Evolutionary conservation across 192 early-diverging fungal species (phyloP).

Genomic region (Mortierella alpina): DNA sequence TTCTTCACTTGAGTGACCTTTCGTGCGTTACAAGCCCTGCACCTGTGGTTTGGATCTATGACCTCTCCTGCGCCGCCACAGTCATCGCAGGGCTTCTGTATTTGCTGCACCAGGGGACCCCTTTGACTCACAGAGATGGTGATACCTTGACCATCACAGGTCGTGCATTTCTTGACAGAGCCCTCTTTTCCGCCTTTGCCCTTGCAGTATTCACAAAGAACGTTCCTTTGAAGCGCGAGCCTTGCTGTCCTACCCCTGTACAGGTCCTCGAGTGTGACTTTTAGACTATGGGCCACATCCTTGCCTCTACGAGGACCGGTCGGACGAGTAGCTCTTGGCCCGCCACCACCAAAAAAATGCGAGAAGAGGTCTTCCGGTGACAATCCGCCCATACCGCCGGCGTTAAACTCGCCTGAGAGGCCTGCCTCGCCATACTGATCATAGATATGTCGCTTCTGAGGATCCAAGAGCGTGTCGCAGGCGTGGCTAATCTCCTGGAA

Average conservation of each 20-base stretch:
- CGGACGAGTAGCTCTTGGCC: slow-evolving; percentile 73
- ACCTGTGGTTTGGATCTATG: slow-evolving; percentile 89
- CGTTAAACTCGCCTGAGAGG: slow-evolving; percentile 75
- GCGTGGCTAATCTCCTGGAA: slow-evolving; percentile 99
- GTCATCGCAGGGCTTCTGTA: slow-evolving; percentile 92
- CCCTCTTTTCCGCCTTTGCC: slow-evolving; percentile 96
- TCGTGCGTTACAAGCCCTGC: slow-evolving; percentile 87
- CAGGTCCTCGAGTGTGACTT: slow-evolving; percentile 88
- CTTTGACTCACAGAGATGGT: slow-evolving; percentile 89
- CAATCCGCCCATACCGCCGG: slow-evolving; percentile 71
- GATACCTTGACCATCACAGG: slow-evolving; percentile 90
- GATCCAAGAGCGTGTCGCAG: slow-evolving; percentile 93
- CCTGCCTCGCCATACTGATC: slow-evolving; percentile 95
- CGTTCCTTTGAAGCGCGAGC: slow-evolving; percentile 91
- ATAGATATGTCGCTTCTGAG: slow-evolving; percentile 89
- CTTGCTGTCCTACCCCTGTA: slow-evolving; percentile 91
- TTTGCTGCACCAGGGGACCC: slow-evolving; percentile 99
- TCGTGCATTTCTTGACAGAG: slow-evolving; percentile 80
- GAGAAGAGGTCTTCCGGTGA: slow-evolving; percentile 94
- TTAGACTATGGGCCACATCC: slow-evolving; percentile 88
- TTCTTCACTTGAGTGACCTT: slow-evolving; percentile 90
- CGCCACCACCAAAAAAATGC: slow-evolving; percentile 89
- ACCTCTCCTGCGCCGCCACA: slow-evolving; percentile 91
- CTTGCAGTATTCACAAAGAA: slow-evolving; percentile 91
- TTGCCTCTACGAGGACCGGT: slow-evolving; percentile 91